Conservation (phyloP, 345 rosid species). For the Rhodomyrtus tomentosa region DNA sequence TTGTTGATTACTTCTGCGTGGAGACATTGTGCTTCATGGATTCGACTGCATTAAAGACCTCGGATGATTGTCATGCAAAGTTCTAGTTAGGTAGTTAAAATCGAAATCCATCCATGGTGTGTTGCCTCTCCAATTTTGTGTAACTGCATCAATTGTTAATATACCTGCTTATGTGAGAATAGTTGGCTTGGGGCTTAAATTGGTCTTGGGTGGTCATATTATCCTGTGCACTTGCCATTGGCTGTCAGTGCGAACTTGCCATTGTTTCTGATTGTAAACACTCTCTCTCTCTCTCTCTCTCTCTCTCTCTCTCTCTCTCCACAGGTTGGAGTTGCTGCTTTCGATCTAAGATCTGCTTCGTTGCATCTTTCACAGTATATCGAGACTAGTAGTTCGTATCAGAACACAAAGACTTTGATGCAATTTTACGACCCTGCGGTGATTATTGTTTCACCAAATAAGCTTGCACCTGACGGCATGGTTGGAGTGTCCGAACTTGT, state of each 20-base stretch:
- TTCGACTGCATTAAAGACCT: not conserved
- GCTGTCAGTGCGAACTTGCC: not conserved
- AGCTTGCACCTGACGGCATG: slow-evolving; percentile 78
- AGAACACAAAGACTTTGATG: slow-evolving; percentile 75
- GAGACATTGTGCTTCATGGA: not conserved
- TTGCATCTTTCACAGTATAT: slow-evolving; percentile 92
- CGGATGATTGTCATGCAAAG: not conserved
- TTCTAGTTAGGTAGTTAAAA: not conserved
- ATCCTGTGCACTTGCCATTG: not conserved
- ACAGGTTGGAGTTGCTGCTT: slow-evolving; percentile 95
- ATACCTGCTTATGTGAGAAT: not conserved
- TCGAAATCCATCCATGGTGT: not conserved
- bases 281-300: not conserved
- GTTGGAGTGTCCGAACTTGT: slow-evolving; percentile 85
- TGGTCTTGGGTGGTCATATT: not conserved
- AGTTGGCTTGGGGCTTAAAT: not conserved
- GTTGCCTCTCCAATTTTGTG: not conserved
- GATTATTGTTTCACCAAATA: slow-evolving; percentile 76
- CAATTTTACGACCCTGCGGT: slow-evolving; percentile 80
- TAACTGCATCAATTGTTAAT: not conserved
- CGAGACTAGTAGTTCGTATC: slow-evolving; percentile 92
- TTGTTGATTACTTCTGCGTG: not conserved
- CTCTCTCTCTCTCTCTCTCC: not conserved
- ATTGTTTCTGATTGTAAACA: not conserved
- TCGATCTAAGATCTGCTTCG: slow-evolving; percentile 82